These are phyloP conservation scores for Xenoacremonium recifei DNA, from an alignment of 2,329 filamentous ascomycete genomes.

Conservation along the genomic window DNA sequence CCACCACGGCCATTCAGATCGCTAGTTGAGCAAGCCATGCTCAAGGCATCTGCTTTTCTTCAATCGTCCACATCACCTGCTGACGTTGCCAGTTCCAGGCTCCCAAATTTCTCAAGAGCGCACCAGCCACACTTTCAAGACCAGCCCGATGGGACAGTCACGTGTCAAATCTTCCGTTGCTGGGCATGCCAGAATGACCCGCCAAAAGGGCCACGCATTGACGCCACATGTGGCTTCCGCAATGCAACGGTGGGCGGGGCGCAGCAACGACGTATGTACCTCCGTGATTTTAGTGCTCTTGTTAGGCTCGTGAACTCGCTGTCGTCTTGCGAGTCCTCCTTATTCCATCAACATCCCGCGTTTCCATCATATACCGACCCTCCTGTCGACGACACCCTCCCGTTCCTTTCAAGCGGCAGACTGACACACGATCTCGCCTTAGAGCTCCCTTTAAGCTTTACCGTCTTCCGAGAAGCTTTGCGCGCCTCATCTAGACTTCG, in stretches of 20 bases:
- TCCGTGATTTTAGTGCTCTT: conserved; percentile 27
- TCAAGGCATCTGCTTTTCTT: not conserved
- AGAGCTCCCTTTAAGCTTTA: not conserved
- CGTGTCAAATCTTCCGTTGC: no score
- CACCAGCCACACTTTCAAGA: conserved; percentile 15
- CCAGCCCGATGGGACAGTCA: conserved; percentile 8
- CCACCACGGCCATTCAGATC: no score
- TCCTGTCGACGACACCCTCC: conserved; percentile 13
- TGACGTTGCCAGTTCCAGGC: conserved; percentile 23
- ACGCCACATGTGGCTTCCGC: conserved; percentile 28
- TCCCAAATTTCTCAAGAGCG: conserved; percentile 16
- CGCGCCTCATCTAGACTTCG: not conserved
- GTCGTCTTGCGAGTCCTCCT: conserved; percentile 32
- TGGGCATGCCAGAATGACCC: no score
- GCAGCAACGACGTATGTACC: conserved; percentile 20
- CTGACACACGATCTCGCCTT: not conserved
- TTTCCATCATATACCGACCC: conserved; percentile 18
- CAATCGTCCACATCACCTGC: conserved; percentile 13
- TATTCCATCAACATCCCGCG: conserved; percentile 27
- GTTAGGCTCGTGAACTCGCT: conserved; percentile 32
- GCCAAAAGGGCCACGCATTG: conserved; percentile 8
- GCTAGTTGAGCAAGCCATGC: conserved; percentile 7
- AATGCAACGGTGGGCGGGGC: conserved; percentile 15
- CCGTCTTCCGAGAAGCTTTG: not conserved
- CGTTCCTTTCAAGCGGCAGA: not conserved